Evolutionary conservation across 2,329 filamentous ascomycete species (phyloP).

Genomic region (Clarireedia paspali): DNA sequence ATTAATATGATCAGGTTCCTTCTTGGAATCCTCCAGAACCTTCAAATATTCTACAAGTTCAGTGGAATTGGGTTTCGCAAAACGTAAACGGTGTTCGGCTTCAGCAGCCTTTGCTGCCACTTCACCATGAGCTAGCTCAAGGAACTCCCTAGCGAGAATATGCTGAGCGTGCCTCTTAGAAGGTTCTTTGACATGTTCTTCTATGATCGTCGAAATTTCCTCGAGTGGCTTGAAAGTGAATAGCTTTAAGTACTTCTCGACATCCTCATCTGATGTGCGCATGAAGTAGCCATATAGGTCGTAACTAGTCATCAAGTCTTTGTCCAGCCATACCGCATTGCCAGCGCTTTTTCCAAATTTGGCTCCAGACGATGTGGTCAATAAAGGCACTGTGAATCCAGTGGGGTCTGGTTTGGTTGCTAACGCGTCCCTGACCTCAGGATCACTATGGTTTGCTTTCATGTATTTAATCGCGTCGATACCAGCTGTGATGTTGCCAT

Average conservation of each 20-base stretch:
- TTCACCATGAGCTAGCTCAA: slow-evolving; percentile 69
- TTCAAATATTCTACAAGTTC: not conserved
- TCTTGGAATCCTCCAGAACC: not conserved
- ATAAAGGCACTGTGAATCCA: slow-evolving; percentile 83
- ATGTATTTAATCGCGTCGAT: slow-evolving; percentile 78
- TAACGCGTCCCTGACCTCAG: slow-evolving; percentile 35
- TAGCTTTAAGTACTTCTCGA: slow-evolving; percentile 75
- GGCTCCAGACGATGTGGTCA: slow-evolving; percentile 75
- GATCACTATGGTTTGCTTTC: slow-evolving; percentile 47
- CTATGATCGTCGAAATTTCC: slow-evolving; percentile 61
- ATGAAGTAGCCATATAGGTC: slow-evolving; percentile 91
- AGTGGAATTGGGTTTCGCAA: slow-evolving; percentile 13
- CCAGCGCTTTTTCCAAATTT: slow-evolving; percentile 95
- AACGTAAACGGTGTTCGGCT: slow-evolving; percentile 45
- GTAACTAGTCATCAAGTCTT: slow-evolving; percentile 69
- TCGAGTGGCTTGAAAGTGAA: slow-evolving; percentile 79
- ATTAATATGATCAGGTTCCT: slow-evolving; percentile 11
- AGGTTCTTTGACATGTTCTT: slow-evolving; percentile 58
- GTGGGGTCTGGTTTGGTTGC: slow-evolving; percentile 46
- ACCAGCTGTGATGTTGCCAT: slow-evolving; percentile 88
- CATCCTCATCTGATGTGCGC: slow-evolving; percentile 69
- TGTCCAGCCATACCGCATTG: slow-evolving; percentile 89
- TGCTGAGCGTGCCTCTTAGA: slow-evolving; percentile 75
- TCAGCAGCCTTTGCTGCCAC: slow-evolving; percentile 56
- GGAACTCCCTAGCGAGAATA: slow-evolving; percentile 71